Conservation (phyloP, 1,139 yeast species). For the Taphrina betulina region DNA sequence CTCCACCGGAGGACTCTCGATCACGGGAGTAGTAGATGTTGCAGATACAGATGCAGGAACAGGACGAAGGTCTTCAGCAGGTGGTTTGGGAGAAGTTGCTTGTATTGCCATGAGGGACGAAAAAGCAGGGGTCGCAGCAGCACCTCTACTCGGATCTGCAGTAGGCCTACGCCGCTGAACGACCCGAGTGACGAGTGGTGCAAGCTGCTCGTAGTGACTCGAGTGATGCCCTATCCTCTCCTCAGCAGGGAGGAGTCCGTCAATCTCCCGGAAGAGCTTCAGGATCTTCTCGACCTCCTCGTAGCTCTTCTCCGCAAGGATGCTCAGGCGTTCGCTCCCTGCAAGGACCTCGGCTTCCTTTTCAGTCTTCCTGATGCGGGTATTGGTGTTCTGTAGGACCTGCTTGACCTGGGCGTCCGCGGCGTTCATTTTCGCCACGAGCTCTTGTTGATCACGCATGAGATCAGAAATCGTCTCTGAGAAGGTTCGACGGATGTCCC, state of each 20-base stretch:
- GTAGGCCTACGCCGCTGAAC: too few species aligned
- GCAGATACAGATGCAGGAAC: too few species aligned
- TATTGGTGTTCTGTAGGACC: background rate
- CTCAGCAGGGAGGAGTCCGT: background rate
- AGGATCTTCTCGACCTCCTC: constrained; percentile 8
- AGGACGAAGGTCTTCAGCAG: background rate
- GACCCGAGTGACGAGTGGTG: background rate
- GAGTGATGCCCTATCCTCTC: constrained; percentile 5
- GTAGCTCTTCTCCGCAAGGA: constrained; percentile 11
- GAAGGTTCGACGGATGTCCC: background rate
- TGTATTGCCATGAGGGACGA: constrained; percentile 5
- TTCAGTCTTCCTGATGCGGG: constrained; percentile 4
- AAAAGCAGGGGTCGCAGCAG: background rate
- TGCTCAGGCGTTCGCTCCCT: constrained; percentile 1
- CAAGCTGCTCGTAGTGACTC: constrained; percentile 1
- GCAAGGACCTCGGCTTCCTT: constrained; percentile 4
- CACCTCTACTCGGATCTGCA: too few species aligned
- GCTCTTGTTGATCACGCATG: background rate
- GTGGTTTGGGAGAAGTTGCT: constrained; percentile 4
- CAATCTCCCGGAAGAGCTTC: constrained; percentile 15
- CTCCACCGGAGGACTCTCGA: too few species aligned
- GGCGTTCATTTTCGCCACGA: background rate
- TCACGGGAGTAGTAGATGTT: too few species aligned
- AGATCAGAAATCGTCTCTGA: background rate
- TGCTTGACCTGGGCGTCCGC: constrained; percentile 4